phyloP scores from a whole-genome alignment of 345 rosid species.

The Syzygium jambos region DNA sequence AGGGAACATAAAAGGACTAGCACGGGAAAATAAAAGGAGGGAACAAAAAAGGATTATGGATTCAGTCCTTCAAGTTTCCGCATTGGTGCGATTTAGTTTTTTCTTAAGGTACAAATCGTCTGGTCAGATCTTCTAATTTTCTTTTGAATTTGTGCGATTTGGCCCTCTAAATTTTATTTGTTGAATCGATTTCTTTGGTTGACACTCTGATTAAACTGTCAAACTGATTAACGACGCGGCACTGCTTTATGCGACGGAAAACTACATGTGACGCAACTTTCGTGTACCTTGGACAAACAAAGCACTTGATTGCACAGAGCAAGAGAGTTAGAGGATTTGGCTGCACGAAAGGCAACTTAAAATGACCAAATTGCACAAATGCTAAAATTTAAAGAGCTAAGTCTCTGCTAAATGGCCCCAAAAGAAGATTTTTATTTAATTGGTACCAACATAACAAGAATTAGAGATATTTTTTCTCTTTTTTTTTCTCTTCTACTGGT shows the following conservation, averaged over 20 bases:
- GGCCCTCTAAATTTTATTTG: background rate
- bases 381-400: background rate
- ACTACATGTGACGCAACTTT: background rate
- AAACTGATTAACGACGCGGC: background rate
- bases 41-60: background rate
- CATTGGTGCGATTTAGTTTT: background rate
- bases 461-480: background rate
- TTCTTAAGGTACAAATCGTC: too few relatives aligned
- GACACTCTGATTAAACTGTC: background rate
- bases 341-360: background rate
- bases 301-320: background rate
- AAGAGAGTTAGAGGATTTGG: background rate
- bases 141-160: background rate
- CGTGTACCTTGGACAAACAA: background rate
- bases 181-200: background rate
- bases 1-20: background rate
- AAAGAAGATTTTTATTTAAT: background rate
- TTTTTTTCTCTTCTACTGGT: background rate
- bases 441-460: background rate
- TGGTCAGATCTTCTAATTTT: background rate
- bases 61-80: background rate
- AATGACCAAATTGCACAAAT: background rate
- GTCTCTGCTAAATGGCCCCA: background rate
- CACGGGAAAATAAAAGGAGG: background rate
- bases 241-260: background rate